Evolutionary conservation across 371 early-diverging fungal genomes (phyloP), one percentile per base, ranked within the genome.

Genomic region (Phascolomyces articulosus): DNA sequence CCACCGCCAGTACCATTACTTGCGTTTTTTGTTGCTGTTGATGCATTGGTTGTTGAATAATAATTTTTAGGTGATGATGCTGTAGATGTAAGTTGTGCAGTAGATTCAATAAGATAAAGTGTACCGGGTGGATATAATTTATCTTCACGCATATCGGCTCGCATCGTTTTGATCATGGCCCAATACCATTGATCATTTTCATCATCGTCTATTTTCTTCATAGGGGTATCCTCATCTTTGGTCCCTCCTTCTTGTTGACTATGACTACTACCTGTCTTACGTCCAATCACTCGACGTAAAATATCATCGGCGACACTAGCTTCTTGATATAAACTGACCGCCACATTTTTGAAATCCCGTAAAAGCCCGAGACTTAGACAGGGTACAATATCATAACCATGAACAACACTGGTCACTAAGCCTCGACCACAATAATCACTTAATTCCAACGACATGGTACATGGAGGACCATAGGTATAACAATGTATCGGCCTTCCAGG

Each of bases 51-150:
- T 61, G 65, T 15, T 66, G 60, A 66, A 65, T 63, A 60, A 44
- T 59, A 69, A 34, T 34, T 34, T n/a, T n/a, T n/a, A n/a, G n/a
- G n/a, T 6, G 34, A 34, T 0, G 34, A 11, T 34, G 34, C 0
- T 9, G 11, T 9, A 34, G 34, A 34, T 24, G 54, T 72, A 57
- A 77, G 70, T 24, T 66, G 84, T 54, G 67, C 81, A 56, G 67
- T 70, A 2, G 81, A 81, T 58, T 85, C 89, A 47, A 94, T 69
- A 16, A 83, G 67, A 65, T 90, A 92, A 3, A 91, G 82, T 1
- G 87, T 86, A 2, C 88, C 86, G 0, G 94, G 92, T 24, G 94
- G 94, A 60, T 90, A 91, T 20, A 94, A 77, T 59, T 94, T 94
- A 57, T 91, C 92, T 3, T 87, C 81, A 26, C 80, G 78, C 93